These are phyloP conservation scores for Ophiostoma pallidulum DNA, from an alignment of 2,329 filamentous ascomycete species.

Conservation along the genomic window DNA sequence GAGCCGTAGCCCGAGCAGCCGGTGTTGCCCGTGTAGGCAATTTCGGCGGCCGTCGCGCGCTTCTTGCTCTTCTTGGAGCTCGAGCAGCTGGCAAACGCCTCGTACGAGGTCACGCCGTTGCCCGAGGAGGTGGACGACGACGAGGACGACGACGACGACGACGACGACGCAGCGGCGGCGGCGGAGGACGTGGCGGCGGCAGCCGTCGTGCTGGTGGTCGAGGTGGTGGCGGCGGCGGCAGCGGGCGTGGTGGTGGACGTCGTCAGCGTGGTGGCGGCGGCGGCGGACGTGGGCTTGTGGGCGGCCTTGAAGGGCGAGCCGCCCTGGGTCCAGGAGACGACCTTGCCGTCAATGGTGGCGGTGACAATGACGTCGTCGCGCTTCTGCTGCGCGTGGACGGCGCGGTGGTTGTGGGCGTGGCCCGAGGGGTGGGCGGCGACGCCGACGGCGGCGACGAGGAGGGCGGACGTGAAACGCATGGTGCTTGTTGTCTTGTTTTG, in stretches of 20 bases:
- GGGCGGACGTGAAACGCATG: constrained; percentile 21
- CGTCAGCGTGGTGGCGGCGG: constrained; percentile 14
- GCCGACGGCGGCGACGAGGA: constrained; percentile 25
- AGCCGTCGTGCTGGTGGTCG: constrained; percentile 55
- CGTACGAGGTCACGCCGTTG: constrained; percentile 18
- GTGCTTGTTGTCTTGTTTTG: neutral
- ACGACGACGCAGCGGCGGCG: neutral
- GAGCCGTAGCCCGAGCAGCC: constrained; percentile 37
- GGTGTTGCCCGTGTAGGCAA: constrained; percentile 39
- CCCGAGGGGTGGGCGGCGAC: constrained; percentile 27
- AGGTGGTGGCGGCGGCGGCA: constrained; percentile 18
- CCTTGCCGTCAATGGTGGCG: constrained; percentile 22
- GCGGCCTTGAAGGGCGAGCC: constrained; percentile 21
- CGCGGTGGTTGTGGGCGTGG: constrained; percentile 28
- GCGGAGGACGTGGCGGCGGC: constrained; percentile 4
- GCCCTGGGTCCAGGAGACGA: constrained; percentile 22
- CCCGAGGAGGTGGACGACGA: constrained; percentile 54
- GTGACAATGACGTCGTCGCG: constrained; percentile 17
- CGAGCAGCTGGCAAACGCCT: constrained; percentile 28
- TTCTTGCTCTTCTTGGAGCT: constrained; percentile 24
- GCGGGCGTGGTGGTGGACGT: constrained; percentile 7
- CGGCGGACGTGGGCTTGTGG: constrained; percentile 17
- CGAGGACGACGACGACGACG: neutral
- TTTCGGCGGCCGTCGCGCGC: constrained; percentile 37
- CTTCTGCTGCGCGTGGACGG: constrained; percentile 21